Evolutionary conservation across 106 monocot genomes (phyloP), one percentile per base, ranked within the genome.

Genomic region (Posidonia australis): DNA sequence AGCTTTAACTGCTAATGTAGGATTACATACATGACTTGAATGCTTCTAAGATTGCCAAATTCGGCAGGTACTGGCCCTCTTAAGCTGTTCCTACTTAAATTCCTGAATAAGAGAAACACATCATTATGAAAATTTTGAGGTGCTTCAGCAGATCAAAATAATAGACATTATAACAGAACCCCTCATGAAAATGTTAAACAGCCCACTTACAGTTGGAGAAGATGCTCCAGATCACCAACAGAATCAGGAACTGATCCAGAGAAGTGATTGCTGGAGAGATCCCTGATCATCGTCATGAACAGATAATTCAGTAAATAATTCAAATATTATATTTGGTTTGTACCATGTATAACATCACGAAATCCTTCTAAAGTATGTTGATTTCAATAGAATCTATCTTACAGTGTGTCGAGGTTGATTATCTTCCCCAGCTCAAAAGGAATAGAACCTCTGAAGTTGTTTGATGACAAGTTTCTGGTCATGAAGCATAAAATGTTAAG

Each of bases 371-470:
- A 49, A 49, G 14, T 5, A 49, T 17, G n/a, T 49, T 45, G 13
- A 45, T 7, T 13, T 18, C 18, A 53, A 19, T 54, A 23, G 17
- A 19, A 26, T 55, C 6, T 2, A 43, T 20, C 80, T 82, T 81
- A 98, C 93, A 98, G 77, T 13, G 90, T 91, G 55, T 98, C 98
- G 51, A 98, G 91, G 65, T 98, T 98, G 54, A 98, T 46, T 21
- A 90, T 88, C 60, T 55, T 79, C 5, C 98, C 98, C 28, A 98
- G 68, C 59, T 98, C 87, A 51, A 72, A 13, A 13, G 90, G 98
- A 72, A 98, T 83, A 28, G 65, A 17, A 10, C 91, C 98, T 43
- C 80, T 81, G 13, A 98, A 98, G 62, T 66, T 72, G 77, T 98
- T 98, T 44, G 77, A 87, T 41, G 98, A 98, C 31, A 98, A 80